Evolutionary conservation across 352 stramenopile species (phyloP).

Genomic region (Aphanomyces euteiches): DNA sequence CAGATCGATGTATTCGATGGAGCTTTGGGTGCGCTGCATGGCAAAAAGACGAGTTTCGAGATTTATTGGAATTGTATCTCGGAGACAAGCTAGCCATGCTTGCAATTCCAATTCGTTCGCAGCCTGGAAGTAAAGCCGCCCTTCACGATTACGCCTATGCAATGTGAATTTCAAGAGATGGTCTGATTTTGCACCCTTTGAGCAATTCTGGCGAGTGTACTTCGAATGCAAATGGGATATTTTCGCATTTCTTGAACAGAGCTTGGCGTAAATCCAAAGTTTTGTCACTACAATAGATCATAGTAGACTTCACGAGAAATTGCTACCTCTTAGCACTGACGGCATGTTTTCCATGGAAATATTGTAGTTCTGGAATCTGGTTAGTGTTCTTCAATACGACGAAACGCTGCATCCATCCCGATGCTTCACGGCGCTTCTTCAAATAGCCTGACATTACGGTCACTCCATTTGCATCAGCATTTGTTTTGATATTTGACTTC

Average conservation of each 20-base stretch:
- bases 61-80: slow-evolving; percentile 64
- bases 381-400: slow-evolving; percentile 49
- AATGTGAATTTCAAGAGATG: background rate
- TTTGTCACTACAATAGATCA: slow-evolving; percentile 39
- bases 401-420: slow-evolving; percentile 75
- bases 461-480: slow-evolving; percentile 32
- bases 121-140: slow-evolving; percentile 81
- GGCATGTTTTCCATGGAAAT: slow-evolving; percentile 55
- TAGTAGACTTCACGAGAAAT: background rate
- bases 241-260: slow-evolving; percentile 75
- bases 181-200: slow-evolving; percentile 33
- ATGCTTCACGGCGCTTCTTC: slow-evolving; percentile 72
- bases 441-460: slow-evolving; percentile 52
- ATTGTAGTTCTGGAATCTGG: slow-evolving; percentile 52
- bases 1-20: slow-evolving; percentile 20
- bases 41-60: slow-evolving; percentile 74
- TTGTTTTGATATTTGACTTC: slow-evolving; percentile 3
- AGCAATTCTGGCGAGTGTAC: slow-evolving; percentile 87
- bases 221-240: slow-evolving; percentile 82
- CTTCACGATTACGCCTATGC: slow-evolving; percentile 72
- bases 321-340: background rate
- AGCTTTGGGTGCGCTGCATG: slow-evolving; percentile 55
- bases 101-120: slow-evolving; percentile 85
- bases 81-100: slow-evolving; percentile 81
- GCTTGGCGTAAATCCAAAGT: slow-evolving; percentile 58